Evolutionary conservation across 768 basidiomycete genomes (phyloP), one percentile per base, ranked within the genome.

Genomic region (Lentinula sp.): DNA sequence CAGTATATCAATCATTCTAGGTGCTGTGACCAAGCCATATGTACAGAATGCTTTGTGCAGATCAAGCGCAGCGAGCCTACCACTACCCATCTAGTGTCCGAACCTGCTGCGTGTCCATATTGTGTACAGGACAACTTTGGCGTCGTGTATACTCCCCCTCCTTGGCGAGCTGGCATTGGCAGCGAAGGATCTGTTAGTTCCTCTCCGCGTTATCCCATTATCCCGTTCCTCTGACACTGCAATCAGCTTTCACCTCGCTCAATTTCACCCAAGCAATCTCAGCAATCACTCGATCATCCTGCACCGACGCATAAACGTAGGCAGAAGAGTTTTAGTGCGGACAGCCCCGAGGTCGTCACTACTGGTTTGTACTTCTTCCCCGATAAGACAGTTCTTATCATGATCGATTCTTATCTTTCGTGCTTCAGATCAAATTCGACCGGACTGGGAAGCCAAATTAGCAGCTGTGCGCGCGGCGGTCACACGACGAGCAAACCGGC

Each of bases 71-170:
- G 84, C 39, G 97, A 99, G 64, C 94, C 97, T 6, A 96, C 94
- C 0, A 81, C 93, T 6, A 98, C 95, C 0, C 95, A 98, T 74
- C 80, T 98, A 62, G 93, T 95, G 57, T 96, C 95, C 8, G 97
- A 99, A 68, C 94, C 95, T 2, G 95, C 96, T 13, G 91, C 93
- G 2, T 99, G 97, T 71, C 97, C 97, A 6, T 99, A 92, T 71
- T 99, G 97, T 67, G 93, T 98, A 36, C 96, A 98, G 74, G 89
- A 95, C 50, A 95, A 98, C 74, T 98, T 98, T 72, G 97, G 97
- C 33, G 78, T 98, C 42, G 85, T 94, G 37, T 99, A 99, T 71
- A 83, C 78, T 2, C 85, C 90, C 35, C 93, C 93, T 46, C 72
- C 80, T 39, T 93, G 91, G 92, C 84, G 91, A 63, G 75, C 86